These are phyloP conservation scores for Colletotrichum coccodes DNA, from an alignment of 2,329 filamentous ascomycete genomes.

Conservation along the genomic window DNA sequence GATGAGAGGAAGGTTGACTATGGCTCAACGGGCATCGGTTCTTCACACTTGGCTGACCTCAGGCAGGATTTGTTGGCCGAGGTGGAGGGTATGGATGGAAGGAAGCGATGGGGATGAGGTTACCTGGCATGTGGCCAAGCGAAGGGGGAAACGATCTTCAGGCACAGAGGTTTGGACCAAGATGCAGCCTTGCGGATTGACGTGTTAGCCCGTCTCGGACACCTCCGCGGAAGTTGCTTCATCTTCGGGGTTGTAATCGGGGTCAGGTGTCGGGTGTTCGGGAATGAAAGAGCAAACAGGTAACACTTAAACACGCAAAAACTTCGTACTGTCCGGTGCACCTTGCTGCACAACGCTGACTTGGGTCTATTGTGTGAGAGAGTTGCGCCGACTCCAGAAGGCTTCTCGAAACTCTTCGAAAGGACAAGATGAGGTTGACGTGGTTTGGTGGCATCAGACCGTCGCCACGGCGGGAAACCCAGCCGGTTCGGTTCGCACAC, in stretches of 20 bases:
- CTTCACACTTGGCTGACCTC: not conserved
- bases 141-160: conserved; percentile 20
- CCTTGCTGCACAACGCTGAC: too few species aligned
- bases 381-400: not conserved
- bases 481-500: conserved; percentile 6
- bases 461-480: not conserved
- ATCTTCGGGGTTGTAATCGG: not conserved
- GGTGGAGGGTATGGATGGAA: not conserved
- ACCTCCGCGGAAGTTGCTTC: not conserved
- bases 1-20: not conserved
- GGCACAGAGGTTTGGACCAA: not conserved
- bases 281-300: not conserved
- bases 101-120: not conserved
- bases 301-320: not conserved
- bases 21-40: not conserved
- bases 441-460: not conserved
- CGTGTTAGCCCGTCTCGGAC: not conserved
- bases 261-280: not conserved
- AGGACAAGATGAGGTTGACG: not conserved
- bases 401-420: not conserved
- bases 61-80: not conserved
- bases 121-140: not conserved
- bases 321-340: not conserved
- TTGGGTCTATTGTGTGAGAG: too few species aligned
- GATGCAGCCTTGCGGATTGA: not conserved